These are phyloP conservation scores for Kazachstania africana DNA, from an alignment of 805 yeast genomes.

Conservation along the genomic window DNA sequence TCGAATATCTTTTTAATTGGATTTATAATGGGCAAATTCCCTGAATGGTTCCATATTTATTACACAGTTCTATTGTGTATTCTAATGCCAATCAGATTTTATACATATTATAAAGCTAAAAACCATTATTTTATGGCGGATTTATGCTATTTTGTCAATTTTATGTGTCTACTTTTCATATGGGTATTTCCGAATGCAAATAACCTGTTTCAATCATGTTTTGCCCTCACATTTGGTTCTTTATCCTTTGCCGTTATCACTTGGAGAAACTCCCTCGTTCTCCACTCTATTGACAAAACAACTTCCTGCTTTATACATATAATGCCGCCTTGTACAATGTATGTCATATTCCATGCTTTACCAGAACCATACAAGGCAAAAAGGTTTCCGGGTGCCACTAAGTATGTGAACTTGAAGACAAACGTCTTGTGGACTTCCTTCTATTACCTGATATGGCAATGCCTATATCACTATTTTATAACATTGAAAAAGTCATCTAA, in stretches of 20 bases:
- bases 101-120: slow-evolving; percentile 67
- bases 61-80: slow-evolving; percentile 52
- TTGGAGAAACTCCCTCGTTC: slow-evolving; percentile 88
- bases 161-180: slow-evolving; percentile 52
- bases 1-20: slow-evolving; percentile 63
- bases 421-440: slow-evolving; percentile 62
- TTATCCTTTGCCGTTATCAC: slow-evolving; percentile 87
- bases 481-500: slow-evolving; percentile 69
- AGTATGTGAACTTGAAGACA: slow-evolving; percentile 39
- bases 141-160: slow-evolving; percentile 82
- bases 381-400: slow-evolving; percentile 70
- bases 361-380: slow-evolving; percentile 34
- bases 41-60: slow-evolving; percentile 62
- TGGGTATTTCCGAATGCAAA: slow-evolving; percentile 76
- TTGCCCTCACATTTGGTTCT: slow-evolving; percentile 81
- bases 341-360: slow-evolving; percentile 75
- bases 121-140: slow-evolving; percentile 87
- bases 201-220: slow-evolving; percentile 68
- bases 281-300: slow-evolving; percentile 85
- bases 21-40: slow-evolving; percentile 62
- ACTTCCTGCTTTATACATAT: slow-evolving; percentile 86
- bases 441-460: slow-evolving; percentile 84
- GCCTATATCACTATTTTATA: slow-evolving; percentile 80
- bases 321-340: slow-evolving; percentile 80
- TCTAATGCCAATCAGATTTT: slow-evolving; percentile 74